Conservation (phyloP, 2,329 filamentous ascomycete genomes). For the Fusarium equiseti region DNA sequence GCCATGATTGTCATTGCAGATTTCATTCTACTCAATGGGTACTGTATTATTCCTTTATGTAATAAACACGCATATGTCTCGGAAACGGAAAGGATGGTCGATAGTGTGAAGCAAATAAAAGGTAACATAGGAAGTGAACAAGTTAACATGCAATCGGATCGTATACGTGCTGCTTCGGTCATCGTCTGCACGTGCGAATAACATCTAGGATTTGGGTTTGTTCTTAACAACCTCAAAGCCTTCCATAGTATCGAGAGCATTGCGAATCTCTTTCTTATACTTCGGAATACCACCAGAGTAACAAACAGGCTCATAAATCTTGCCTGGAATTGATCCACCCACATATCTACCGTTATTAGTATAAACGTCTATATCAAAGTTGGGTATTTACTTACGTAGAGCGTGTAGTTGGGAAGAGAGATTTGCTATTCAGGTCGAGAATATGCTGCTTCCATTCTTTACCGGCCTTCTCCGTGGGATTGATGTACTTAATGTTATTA, state of each 20-base stretch:
- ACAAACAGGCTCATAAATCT: constrained; percentile 64
- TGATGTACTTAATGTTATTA: constrained; percentile 62
- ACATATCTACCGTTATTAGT: constrained; percentile 59
- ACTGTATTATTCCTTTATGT: too few relatives aligned
- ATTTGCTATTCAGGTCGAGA: constrained; percentile 58
- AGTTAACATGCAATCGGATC: too few relatives aligned
- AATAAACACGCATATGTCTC: too few relatives aligned
- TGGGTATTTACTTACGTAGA: constrained; percentile 8
- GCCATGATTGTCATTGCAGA: too few relatives aligned
- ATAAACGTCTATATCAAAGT: too few relatives aligned
- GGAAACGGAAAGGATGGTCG: too few relatives aligned
- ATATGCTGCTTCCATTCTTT: constrained; percentile 63
- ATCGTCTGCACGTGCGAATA: too few relatives aligned
- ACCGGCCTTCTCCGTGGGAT: constrained; percentile 60
- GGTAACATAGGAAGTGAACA: too few relatives aligned
- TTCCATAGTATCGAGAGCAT: constrained; percentile 35
- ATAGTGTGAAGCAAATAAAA: too few relatives aligned
- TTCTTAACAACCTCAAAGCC: constrained; percentile 42
- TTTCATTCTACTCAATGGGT: too few relatives aligned
- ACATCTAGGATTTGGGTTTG: neutral
- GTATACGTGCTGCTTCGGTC: too few relatives aligned
- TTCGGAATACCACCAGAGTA: constrained; percentile 58
- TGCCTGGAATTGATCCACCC: constrained; percentile 67
- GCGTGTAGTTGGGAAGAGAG: constrained; percentile 62
- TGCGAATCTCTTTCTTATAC: constrained; percentile 49